Evolutionary conservation across 768 basidiomycete genomes (phyloP), one percentile per base, ranked within the genome.

Genomic region (Hygrophoropsis aurantiaca): DNA sequence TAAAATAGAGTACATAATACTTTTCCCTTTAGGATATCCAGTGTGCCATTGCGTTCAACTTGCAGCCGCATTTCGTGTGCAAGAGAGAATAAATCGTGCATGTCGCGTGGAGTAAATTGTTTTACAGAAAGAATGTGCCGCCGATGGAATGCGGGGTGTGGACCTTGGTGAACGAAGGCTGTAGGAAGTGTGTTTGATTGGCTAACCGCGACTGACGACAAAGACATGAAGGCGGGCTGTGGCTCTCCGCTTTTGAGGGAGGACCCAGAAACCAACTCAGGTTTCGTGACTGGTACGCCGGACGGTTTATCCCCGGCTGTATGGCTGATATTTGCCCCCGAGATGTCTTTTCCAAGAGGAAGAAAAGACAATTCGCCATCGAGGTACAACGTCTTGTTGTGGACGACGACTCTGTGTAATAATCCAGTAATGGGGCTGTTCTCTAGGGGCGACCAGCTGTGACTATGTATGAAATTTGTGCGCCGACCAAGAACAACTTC

Each of bases 11-110:
- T 94, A 62, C 87, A 92, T 5, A 99, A 78, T 1, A 99, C 85
- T 50, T 87, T 90, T 30, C 95, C 95, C 53, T 86, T 89, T 37
- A 98, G 75, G 48, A 97, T 82, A 55, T 98, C 93, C 46, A 97
- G 74, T 1, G 80, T 78, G 2, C 94, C 92, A 58, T 84, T 87
- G 24, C 94, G 81, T 68, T 99, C 97, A 11, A 97, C 94, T 59
- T 94, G 94, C 30, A 92, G 78, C 41, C 91, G 87, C 94, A 99
- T 94, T 70, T 99, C 97, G 55, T 92, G 86, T 1, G 97, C 95
- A 41, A 98, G 73, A 38, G 90, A 85, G 74, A 98, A 99, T 33
- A 99, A 81, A 52, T 90, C 88, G 61, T 98, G 88, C 50, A 97
- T 77, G 58, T 99, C 94, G 36, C 85, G 83, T 45, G 88, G 83